Base-by-base conservation (phyloP, 139 green algal genomes). In the Pycnococcus provasolii region DNA sequence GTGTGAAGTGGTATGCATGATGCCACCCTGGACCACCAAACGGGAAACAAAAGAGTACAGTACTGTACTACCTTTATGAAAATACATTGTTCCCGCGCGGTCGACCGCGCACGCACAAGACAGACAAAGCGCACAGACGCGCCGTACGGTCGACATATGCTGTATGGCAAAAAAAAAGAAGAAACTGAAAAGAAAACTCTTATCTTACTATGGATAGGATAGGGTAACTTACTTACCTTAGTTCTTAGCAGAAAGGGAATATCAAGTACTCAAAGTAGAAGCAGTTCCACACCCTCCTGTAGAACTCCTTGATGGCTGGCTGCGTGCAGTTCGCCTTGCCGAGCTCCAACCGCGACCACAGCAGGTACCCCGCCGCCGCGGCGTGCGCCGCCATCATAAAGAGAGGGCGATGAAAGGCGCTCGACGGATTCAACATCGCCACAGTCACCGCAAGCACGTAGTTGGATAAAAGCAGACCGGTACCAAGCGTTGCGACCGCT, bases 241-340 rank as follows among this genome's bases (percentile, higher is more conserved):
- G 60, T 45, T 42, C 48, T 62, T 68, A 95, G 9, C 96, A 74
- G 60, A 95, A 92, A 3, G 86, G 85, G 41, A 95, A 77, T 53
- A 97, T 58, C 2, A 81, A 46, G 62, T 97, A 98, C 75, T 97
- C 91, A 7, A 78, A 70, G 67, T 98, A 98, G 69, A 98, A 97
- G 9, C 97, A 77, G 66, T 92, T 92, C 92, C 92, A 97, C 66
- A 97, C 90, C 80, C 81, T 87, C 7, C 74, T 67, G 75, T 96
- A 95, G 75, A 87, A 96, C 47, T 47, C 69, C 8, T 74, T 42
- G 40, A 97, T 89, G 4, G 75, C 86, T 7, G 75, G 59, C 63
- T 82, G 70, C 13, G 66, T 85, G 80, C 92, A 95, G 8, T 67
- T 41, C 7, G 42, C 43, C 42, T 65, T 46, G n/a, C 90, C 74